These are phyloP conservation scores for Vinca minor DNA, from an alignment of 257 asterid genomes.

Conservation along the genomic window DNA sequence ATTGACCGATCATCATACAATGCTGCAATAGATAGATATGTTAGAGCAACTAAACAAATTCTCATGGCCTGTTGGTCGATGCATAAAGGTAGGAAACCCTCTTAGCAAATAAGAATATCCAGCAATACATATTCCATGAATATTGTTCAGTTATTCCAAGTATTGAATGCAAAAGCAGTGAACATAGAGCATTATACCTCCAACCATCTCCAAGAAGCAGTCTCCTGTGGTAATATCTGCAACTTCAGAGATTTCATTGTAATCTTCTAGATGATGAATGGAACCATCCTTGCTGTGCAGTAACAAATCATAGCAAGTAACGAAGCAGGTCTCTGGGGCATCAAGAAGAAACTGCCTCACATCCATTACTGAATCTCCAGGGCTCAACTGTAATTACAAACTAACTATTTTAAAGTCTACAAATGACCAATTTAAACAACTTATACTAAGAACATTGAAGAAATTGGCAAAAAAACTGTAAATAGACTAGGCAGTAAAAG, in stretches of 20 bases:
- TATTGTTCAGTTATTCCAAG: too few relatives aligned
- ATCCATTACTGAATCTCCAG: constrained; percentile 97
- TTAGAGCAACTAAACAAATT: constrained; percentile 16
- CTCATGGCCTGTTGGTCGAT: not conserved
- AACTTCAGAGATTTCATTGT: constrained; percentile 84
- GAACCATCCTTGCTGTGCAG: constrained; percentile 75
- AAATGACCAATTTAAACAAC: constrained; percentile 7
- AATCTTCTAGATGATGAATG: constrained; percentile 74
- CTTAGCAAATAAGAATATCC: not conserved
- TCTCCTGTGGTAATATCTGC: constrained; percentile 83
- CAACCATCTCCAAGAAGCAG: constrained; percentile 87
- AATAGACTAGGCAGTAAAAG: not conserved
- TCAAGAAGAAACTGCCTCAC: constrained; percentile 96
- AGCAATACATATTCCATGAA: not conserved
- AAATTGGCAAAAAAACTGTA: not conserved
- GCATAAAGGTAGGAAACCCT: not conserved
- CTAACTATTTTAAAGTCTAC: constrained; percentile 15
- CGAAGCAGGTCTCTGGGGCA: constrained; percentile 85
- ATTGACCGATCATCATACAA: constrained; percentile 91
- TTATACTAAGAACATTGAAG: not conserved
- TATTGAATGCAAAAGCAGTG: constrained; percentile 11
- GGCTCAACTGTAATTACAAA: constrained; percentile 70
- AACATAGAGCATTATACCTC: constrained; percentile 42
- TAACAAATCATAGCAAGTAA: constrained; percentile 86
- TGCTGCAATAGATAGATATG: constrained; percentile 48